These are phyloP conservation scores for Teunomyces stri DNA, from an alignment of 805 yeast species.

Conservation along the genomic window DNA sequence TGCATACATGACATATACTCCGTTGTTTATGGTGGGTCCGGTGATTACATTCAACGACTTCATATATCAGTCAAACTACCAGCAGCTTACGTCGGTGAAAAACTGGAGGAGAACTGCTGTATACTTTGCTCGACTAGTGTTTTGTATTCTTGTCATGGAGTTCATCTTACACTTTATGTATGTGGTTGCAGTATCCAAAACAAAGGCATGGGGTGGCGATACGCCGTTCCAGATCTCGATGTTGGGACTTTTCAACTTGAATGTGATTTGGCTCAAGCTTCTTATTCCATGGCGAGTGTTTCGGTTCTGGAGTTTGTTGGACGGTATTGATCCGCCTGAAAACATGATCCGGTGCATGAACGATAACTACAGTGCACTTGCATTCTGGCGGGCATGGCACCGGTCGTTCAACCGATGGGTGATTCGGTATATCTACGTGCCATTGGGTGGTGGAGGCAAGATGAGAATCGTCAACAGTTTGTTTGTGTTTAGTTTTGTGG, in stretches of 20 bases:
- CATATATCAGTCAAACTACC: constrained; percentile 63
- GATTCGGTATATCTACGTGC: constrained; percentile 82
- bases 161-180: constrained; percentile 81
- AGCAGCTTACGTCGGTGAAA: constrained; percentile 54
- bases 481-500: constrained; percentile 91
- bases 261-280: constrained; percentile 88
- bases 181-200: constrained; percentile 88
- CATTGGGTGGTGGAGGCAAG: constrained; percentile 77
- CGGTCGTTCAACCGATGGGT: constrained; percentile 91
- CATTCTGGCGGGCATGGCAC: constrained; percentile 99
- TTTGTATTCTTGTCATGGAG: constrained; percentile 88
- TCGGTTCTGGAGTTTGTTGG: constrained; percentile 89
- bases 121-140: constrained; percentile 65
- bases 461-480: constrained; percentile 73
- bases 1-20: constrained; percentile 80
- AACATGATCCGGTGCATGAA: constrained; percentile 96
- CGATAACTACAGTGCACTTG: constrained; percentile 86
- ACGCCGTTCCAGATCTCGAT: constrained; percentile 91
- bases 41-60: constrained; percentile 90
- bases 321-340: constrained; percentile 94
- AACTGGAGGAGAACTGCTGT: constrained; percentile 48
- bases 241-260: constrained; percentile 89
- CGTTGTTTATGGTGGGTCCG: constrained; percentile 94
- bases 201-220: constrained; percentile 86
- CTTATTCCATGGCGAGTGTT: constrained; percentile 95